Evolutionary conservation across 2,329 filamentous ascomycete genomes (phyloP), one percentile per base, ranked within the genome.

Genomic region (Phaeoacremonium minimum): DNA sequence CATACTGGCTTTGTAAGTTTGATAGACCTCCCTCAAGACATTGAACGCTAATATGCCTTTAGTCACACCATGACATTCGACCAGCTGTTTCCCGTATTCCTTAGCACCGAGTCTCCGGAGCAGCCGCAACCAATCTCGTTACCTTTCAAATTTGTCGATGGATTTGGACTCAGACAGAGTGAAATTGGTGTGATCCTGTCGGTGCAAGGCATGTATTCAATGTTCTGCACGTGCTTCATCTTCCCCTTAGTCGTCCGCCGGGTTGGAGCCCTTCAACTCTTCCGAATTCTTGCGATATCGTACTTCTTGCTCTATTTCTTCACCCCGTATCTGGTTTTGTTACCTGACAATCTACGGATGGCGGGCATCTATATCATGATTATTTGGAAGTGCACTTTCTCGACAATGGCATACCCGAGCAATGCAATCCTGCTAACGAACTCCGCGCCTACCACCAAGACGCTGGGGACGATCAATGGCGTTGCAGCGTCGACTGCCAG

Each of bases 21-120:
- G 44, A 56, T 32, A 38, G 30, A 46, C 18, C 38, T 38, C 11
- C 12, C n/a, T 12, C 15, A 30, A 32, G 16, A 19, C 18, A 13
- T n/a, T 15, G 12, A 20, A 16, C 28, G 36, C 53, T 61, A 44
- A 56, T 52, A 32, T 30, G 11, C 18, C 19, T 43, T 28, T 52
- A 95, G 90, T 66, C 91, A 97, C 65, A 96, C 91, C 11, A 96
- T 98, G 63, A 94, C 90, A 0, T 93, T 95, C 50, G 93, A 98
- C 61, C 87, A 95, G 54, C 75, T 97, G 33, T 82, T 97, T 49
- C 91, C 93, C 0, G 86, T 96, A 3, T 88, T 98, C 49, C 78
- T 98, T 54, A 91, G 86, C 59, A 87, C 87, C 30, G 63, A 64
- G 13, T 58, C 66, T 8, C 72, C 71, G 2, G 58, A 61, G 13